Evolutionary conservation across 2,329 filamentous ascomycete genomes (phyloP), one percentile per base, ranked within the genome.

Genomic region (Beauveria australis): DNA sequence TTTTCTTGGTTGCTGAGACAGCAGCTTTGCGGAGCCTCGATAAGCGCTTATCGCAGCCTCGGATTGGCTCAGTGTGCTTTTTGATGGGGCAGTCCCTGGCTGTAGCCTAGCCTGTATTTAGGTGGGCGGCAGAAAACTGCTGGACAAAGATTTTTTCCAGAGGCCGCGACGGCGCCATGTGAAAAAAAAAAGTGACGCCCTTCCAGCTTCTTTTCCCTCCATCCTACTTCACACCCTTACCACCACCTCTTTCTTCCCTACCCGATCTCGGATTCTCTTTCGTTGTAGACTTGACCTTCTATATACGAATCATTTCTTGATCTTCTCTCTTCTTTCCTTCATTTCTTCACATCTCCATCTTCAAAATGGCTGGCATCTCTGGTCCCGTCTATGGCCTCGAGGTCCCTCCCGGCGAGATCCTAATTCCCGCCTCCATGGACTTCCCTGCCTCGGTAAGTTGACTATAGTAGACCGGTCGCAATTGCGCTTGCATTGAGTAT

Each of bases 301-400:
- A 43, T 60, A 26, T 4, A 30, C 44, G 52, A 55, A 43, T 51
- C 37, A 24, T 7, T 22, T 49, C 44, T 24, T 26, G 40, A 30
- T 37, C 16, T 53, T 19, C 18, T 37, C n/a, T 28, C 19, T 12
- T 44, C 22, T 41, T 41, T 18, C n/a, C 40, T 37, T 28, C 33
- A 53, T 26, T 64, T 63, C 60, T 61, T 62, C 52, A 52, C 49
- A 37, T 52, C 49, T 26, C 57, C 37, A 40, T 44, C 33, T 49
- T 47, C 67, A 78, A 68, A 67, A 86, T 86, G 83, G 78, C 82
- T 74, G 73, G 80, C 65, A 71, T 82, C 70, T 81, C 84, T 66
- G 89, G 94, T 75, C 90, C 89, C 74, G 82, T 97, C 73, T 99
- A 94, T 75, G 92, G 92, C 77, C 88, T 97, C 68, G 87, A 91